phyloP scores from a whole-genome alignment of 768 basidiomycete genomes.

The Tylopilus rubrobrunneus region DNA sequence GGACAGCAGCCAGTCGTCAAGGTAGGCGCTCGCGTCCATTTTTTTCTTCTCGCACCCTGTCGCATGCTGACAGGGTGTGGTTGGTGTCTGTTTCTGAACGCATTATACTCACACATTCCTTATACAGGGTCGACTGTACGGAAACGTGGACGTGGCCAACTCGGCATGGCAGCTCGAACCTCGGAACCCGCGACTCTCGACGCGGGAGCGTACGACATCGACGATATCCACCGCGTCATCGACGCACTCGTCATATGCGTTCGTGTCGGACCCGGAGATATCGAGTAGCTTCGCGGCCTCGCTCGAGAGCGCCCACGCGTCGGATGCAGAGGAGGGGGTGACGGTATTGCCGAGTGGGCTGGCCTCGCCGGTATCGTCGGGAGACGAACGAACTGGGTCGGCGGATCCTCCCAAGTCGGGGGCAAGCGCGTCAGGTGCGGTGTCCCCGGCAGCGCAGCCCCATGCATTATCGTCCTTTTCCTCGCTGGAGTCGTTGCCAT shows the following conservation, averaged over 20 bases:
- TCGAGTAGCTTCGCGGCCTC: slow-evolving; percentile 84
- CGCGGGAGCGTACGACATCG: slow-evolving; percentile 71
- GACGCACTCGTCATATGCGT: slow-evolving; percentile 76
- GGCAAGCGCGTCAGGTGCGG: slow-evolving; percentile 46
- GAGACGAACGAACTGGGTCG: slow-evolving; percentile 42
- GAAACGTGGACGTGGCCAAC: slow-evolving; percentile 57
- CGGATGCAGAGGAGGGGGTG: slow-evolving; percentile 64
- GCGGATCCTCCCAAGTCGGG: slow-evolving; percentile 16
- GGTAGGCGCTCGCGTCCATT: slow-evolving; percentile 36
- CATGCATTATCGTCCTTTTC: slow-evolving; percentile 69
- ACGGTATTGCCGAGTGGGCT: slow-evolving; percentile 49
- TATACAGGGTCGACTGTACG: slow-evolving; percentile 68
- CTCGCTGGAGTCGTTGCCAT: slow-evolving; percentile 68
- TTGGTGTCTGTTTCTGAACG: not conserved
- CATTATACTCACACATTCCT: not conserved
- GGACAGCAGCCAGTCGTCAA: slow-evolving; percentile 71
- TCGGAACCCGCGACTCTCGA: slow-evolving; percentile 45
- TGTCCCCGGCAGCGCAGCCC: slow-evolving; percentile 53
- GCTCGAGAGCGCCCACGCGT: slow-evolving; percentile 67
- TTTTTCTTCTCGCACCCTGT: not conserved
- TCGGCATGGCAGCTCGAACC: slow-evolving; percentile 83
- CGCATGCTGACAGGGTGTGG: not conserved
- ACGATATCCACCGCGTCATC: slow-evolving; percentile 72
- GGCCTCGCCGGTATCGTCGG: slow-evolving; percentile 61
- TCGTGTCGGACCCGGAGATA: slow-evolving; percentile 81